These are phyloP conservation scores for Fomitopsis palustris DNA, from an alignment of 1,284 basidiomycete species.

Conservation along the genomic window DNA sequence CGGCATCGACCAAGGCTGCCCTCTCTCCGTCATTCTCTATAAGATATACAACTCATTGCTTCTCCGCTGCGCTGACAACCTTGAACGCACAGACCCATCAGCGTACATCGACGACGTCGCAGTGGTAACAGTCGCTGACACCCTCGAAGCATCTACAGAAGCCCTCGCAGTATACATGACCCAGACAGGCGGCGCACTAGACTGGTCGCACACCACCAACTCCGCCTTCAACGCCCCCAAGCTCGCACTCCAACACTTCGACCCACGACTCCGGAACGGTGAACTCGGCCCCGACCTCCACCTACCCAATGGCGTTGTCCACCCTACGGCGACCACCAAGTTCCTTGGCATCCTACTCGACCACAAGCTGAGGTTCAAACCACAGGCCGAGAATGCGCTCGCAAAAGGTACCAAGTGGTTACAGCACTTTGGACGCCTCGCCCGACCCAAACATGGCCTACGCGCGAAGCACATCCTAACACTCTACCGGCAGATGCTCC, in stretches of 20 bases:
- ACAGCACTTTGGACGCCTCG: slow-evolving; percentile 19
- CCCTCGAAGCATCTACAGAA: slow-evolving; percentile 10
- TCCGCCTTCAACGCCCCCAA: slow-evolving; percentile 23
- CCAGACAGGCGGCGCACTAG: slow-evolving; percentile 10
- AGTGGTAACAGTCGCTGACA: slow-evolving; percentile 11
- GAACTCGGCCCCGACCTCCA: slow-evolving; percentile 8
- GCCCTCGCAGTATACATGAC: slow-evolving; percentile 19
- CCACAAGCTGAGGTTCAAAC: slow-evolving; percentile 28
- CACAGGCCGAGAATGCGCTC: slow-evolving; percentile 27
- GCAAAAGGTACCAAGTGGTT: slow-evolving; percentile 27
- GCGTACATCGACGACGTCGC: slow-evolving; percentile 26
- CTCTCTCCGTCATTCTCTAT: slow-evolving; percentile 29
- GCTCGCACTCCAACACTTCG: slow-evolving; percentile 13
- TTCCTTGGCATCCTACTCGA: slow-evolving; percentile 36
- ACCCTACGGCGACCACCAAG: slow-evolving; percentile 17
- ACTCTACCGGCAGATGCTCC: slow-evolving; percentile 27
- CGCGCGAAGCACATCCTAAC: slow-evolving; percentile 2
- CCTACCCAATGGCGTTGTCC: slow-evolving; percentile 6
- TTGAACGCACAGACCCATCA: slow-evolving; percentile 14
- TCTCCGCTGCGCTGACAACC: slow-evolving; percentile 12
- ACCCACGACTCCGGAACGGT: slow-evolving; percentile 5
- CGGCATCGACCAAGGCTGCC: slow-evolving; percentile 33
- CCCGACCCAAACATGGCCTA: slow-evolving; percentile 20
- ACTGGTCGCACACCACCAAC: slow-evolving; percentile 23
- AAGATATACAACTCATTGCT: slow-evolving; percentile 32